A percentile compares a stretch with the other conserved stretches of the same genome.
phyloP scores from a whole-genome alignment of 2,329 filamentous ascomycete genomes.

The Lecanicillium sp. region DNA sequence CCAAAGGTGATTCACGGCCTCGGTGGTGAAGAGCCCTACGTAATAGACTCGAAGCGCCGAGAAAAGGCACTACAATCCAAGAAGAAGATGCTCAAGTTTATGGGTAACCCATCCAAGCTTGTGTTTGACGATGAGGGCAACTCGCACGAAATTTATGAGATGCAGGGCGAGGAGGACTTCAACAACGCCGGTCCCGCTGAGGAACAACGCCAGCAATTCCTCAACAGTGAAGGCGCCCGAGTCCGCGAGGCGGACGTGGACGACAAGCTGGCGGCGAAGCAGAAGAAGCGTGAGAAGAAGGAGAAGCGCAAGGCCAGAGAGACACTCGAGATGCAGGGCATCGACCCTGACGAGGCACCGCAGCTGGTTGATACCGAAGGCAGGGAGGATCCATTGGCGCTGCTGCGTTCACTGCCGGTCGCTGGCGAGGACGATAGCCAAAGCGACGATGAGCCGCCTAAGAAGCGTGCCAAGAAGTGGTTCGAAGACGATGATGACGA shows the following conservation, averaged over 20 bases:
- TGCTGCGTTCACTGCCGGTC: constrained; percentile 51
- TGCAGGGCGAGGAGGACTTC: constrained; percentile 81
- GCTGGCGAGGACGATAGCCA: constrained; percentile 28
- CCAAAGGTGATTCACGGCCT: constrained; percentile 58
- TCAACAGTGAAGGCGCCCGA: constrained; percentile 65
- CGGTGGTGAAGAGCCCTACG: constrained; percentile 63
- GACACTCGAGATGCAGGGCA: constrained; percentile 32
- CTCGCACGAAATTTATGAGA: constrained; percentile 77
- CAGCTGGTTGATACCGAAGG: constrained; percentile 33
- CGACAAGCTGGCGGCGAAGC: constrained; percentile 74
- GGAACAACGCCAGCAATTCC: constrained; percentile 67
- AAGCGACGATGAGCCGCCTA: constrained; percentile 36
- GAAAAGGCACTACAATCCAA: constrained; percentile 94
- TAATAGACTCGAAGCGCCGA: constrained; percentile 89
- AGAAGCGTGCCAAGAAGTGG: constrained; percentile 66
- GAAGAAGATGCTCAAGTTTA: constrained; percentile 87
- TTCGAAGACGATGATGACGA: constrained; percentile 68
- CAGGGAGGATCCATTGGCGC: constrained; percentile 45
- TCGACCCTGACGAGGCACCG: constrained; percentile 20
- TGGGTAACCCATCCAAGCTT: constrained; percentile 76
- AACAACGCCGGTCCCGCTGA: constrained; percentile 65
- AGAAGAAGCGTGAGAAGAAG: constrained; percentile 70
- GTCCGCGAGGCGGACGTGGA: constrained; percentile 69
- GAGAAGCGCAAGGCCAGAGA: constrained; percentile 63
- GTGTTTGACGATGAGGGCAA: constrained; percentile 90